Base-by-base conservation (phyloP, 129 eudicot genomes). In the Chrysanthemum lavandulifolium region DNA sequence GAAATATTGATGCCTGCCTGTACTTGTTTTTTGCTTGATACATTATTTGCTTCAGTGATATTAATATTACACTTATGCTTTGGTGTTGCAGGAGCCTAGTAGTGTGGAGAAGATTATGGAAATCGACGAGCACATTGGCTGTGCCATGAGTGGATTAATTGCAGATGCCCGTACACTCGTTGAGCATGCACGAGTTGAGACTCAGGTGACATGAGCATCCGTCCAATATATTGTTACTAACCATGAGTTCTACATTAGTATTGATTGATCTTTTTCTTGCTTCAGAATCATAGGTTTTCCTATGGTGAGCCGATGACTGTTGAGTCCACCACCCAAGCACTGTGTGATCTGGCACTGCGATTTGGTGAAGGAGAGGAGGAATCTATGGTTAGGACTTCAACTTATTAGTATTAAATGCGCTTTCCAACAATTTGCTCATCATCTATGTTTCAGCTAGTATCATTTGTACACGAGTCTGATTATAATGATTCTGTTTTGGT, bases 221-320 rank as follows among this genome's bases (percentile, higher is more conserved):
- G n/a, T n/a, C n/a, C n/a, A n/a, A n/a, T n/a, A n/a, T n/a, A n/a
- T n/a, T n/a, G n/a, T n/a, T n/a, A n/a, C n/a, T n/a, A n/a, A 8
- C 4, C 13, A 43, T 19, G 6, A 31, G 14, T 69, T 48, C 23
- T 16, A 7, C 49, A 11, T 67, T 55, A 9, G 52, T 62, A 33
- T 65, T 65, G 9, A 78, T 16, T 12, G 51, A 13, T 25, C 2
- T 2, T 58, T 71, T 47, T 60, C 10, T 67, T 51, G n/a, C n/a
- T 58, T 43, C 64, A 95, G 99, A 95, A 95, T 80, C 99, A 95
- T 74, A 88, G 96, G 79, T 95, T 95, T 82, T 95, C 99, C 50
- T 95, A 95, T 83, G 99, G 99, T 56, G 99, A 91, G 73, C 97
- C 99, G 10, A 95, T 95, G 99, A 95, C 97, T 13, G 99, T 95